Base-by-base conservation (phyloP, 495 filamentous ascomycete species). In the Annulohypoxylon moriforme region DNA sequence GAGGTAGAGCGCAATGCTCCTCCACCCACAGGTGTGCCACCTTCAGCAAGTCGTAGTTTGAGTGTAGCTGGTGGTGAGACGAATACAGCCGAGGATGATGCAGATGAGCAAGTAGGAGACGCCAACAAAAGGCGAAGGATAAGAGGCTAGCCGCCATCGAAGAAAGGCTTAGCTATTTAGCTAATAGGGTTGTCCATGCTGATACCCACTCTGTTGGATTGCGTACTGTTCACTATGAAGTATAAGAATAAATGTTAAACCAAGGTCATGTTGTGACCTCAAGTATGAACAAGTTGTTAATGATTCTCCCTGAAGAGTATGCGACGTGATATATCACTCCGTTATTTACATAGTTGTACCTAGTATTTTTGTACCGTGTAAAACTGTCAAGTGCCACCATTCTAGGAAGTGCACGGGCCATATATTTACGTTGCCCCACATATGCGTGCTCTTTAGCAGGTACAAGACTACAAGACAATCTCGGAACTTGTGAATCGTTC, bases 1-100 rank as follows among this genome's bases (percentile, higher is more conserved):
- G 76, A 77, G 57, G 76, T 77, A 11, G 76, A 76, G 11, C 73
- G 73, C 8, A 75, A 75, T n/a, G 71, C 71, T 8, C 76, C 75
- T 16, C 65, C 56, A 38, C 68, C 36, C 52, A 67, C 47, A 44
- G 76, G 46, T 27, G 73, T 58, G 16, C 70, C 60, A n/a, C 65
- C 60, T n/a, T 61, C 70, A 1, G 49, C 44, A n/a, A 77, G 76
- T 24, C 76, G 76, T 62, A 78, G 76, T 36, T 62, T 78, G 34
- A 78, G 76, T 20, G 68, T 71, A 11, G 76, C 73, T 1, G 74
- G 74, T 11, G 71, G 66, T 1, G 76, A 74, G 61, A 61, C 49
- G 24, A 77, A 52, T 42, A 24, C 66, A 4, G 74, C 53, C 0
- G 76, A 76, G 40, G 76, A 78, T n/a, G 76, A 78, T 22, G 71